Conservation (phyloP, 768 basidiomycete species). For the Daedaleopsis sinensis region DNA sequence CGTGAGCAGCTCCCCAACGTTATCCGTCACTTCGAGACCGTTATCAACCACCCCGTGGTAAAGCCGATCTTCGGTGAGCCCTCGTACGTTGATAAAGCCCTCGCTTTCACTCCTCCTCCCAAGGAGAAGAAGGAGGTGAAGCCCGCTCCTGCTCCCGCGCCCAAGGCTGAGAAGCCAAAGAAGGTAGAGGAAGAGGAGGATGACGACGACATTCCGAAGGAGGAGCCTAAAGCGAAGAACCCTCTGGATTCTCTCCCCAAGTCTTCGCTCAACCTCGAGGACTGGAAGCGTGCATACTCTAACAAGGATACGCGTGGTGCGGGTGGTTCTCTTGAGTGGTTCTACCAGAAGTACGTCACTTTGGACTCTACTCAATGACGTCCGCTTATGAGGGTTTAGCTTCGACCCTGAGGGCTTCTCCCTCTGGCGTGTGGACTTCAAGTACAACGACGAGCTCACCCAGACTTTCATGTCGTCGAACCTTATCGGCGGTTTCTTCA, state of each 20-base stretch:
- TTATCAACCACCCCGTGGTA: conserved; percentile 82
- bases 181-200: conserved; percentile 60
- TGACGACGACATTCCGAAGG: conserved; percentile 68
- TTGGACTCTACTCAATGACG: background rate
- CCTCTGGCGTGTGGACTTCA: conserved; percentile 91
- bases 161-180: conserved; percentile 58
- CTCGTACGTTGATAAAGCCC: conserved; percentile 66
- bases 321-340: conserved; percentile 88
- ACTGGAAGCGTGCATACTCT: conserved; percentile 98
- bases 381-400: conserved; percentile 43
- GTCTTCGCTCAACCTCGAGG: conserved; percentile 86
- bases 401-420: conserved; percentile 91
- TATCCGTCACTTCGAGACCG: conserved; percentile 84
- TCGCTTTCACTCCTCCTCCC: conserved; percentile 70
- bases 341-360: conserved; percentile 84
- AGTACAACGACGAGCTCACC: conserved; percentile 94
- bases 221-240: conserved; percentile 92
- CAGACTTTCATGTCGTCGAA: conserved; percentile 94
- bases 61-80: conserved; percentile 65
- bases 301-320: conserved; percentile 95
- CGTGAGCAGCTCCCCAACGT: conserved; percentile 75
- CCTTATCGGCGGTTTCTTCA: conserved; percentile 94
- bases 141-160: conserved; percentile 32
- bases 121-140: conserved; percentile 65
- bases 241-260: conserved; percentile 92